These are phyloP conservation scores for Lichtheimia hyalospora DNA, from an alignment of 371 early-diverging fungal genomes.

Conservation along the genomic window DNA sequence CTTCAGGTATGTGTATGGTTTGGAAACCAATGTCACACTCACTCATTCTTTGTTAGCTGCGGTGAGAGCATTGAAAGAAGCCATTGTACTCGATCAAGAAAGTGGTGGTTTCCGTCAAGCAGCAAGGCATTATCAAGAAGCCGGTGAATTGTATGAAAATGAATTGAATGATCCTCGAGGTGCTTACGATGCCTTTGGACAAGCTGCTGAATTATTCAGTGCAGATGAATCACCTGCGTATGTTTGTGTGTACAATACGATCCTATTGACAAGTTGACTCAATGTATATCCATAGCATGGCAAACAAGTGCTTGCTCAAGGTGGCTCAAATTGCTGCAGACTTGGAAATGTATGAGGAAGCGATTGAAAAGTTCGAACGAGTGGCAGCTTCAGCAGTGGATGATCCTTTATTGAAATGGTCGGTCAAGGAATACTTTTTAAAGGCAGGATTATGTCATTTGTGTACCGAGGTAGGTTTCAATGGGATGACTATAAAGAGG, in stretches of 20 bases:
- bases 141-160: slow-evolving; percentile 89
- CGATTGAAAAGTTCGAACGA: slow-evolving; percentile 85
- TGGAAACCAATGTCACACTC: background rate
- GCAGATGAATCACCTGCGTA: slow-evolving; percentile 91
- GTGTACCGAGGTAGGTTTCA: slow-evolving; percentile 58
- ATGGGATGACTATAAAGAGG: background rate
- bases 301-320: slow-evolving; percentile 87
- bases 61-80: slow-evolving; percentile 69
- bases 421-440: slow-evolving; percentile 91
- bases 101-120: slow-evolving; percentile 90
- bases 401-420: slow-evolving; percentile 92
- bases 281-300: slow-evolving; percentile 53
- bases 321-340: slow-evolving; percentile 91
- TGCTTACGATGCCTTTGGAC: slow-evolving; percentile 85
- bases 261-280: background rate
- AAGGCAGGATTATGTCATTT: slow-evolving; percentile 94
- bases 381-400: slow-evolving; percentile 84
- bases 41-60: slow-evolving; percentile 56
- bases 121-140: slow-evolving; percentile 89
- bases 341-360: slow-evolving; percentile 83
- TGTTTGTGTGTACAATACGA: no score
- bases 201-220: slow-evolving; percentile 89
- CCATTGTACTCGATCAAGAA: slow-evolving; percentile 79
- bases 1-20: slow-evolving; percentile 58
- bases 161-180: slow-evolving; percentile 77